Evolutionary conservation across 805 yeast species (phyloP).

Genomic region (Alloascoidea hylecoeti): DNA sequence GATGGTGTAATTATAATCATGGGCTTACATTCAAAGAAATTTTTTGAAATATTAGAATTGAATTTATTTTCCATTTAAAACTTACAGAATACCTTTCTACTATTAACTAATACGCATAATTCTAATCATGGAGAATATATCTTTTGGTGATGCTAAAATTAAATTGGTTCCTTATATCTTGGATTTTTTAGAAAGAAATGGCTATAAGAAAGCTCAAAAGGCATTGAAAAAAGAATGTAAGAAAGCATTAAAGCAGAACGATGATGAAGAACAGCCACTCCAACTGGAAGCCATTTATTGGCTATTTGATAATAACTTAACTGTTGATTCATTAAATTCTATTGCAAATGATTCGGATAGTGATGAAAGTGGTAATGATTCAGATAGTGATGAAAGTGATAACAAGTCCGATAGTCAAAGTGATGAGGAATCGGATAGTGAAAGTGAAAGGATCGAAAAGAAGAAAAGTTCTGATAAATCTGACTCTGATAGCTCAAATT

Average conservation of each 20-base stretch:
- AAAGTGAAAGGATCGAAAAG: too few species aligned
- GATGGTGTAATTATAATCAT: too few species aligned
- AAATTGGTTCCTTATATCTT: constrained; percentile 17
- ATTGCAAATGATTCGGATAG: constrained; percentile 8
- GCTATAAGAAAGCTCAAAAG: constrained; percentile 16
- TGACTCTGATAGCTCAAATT: constrained; percentile 5
- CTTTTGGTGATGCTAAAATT: too few species aligned
- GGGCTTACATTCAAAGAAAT: too few species aligned
- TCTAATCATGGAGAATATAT: too few species aligned
- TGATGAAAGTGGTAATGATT: constrained; percentile 3
- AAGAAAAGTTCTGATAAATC: constrained; percentile 6
- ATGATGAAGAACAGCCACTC: constrained; percentile 6
- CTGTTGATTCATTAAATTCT: constrained; percentile 13
- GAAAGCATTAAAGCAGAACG: constrained; percentile 11
- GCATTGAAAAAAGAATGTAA: constrained; percentile 15
- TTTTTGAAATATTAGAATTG: too few species aligned
- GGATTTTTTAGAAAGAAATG: constrained; percentile 15
- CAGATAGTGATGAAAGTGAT: constrained; percentile 4
- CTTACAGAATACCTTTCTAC: too few species aligned
- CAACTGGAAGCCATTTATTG: constrained; percentile 16
- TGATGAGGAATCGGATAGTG: constrained; percentile 4
- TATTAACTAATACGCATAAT: too few species aligned
- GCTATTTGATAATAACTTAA: constrained; percentile 14
- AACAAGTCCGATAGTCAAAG: constrained; percentile 7
- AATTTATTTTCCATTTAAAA: too few species aligned